Percentiles rank a stretch among this genome's conserved stretches.
Evolutionary conservation across 2,329 filamentous ascomycete genomes (phyloP).

Genomic region (Fusarium nurragi): DNA sequence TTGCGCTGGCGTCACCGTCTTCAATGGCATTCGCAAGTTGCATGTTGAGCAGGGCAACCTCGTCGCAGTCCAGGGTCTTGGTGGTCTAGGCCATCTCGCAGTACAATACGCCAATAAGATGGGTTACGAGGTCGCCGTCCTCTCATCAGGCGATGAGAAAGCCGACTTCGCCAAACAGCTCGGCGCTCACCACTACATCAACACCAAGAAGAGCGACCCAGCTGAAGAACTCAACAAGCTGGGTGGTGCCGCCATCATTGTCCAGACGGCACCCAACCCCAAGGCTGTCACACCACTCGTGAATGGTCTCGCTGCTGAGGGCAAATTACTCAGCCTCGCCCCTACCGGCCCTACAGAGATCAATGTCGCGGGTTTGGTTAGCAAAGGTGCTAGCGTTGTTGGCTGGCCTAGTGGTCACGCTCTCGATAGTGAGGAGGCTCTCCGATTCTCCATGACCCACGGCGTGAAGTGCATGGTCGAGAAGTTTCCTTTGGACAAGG

Average conservation of each 20-base stretch:
- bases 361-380: conserved; percentile 54
- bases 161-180: conserved; percentile 68
- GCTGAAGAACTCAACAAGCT: conserved; percentile 61
- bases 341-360: conserved; percentile 58
- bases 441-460: conserved; percentile 70
- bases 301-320: conserved; percentile 61
- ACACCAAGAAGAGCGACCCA: conserved; percentile 62
- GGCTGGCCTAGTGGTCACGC: conserved; percentile 72
- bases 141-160: conserved; percentile 74
- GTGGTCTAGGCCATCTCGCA: conserved; percentile 80
- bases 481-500: conserved; percentile 67
- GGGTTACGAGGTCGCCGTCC: conserved; percentile 77
- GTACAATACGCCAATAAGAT: conserved; percentile 80
- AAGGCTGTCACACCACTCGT: conserved; percentile 63
- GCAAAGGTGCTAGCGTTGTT: conserved; percentile 67
- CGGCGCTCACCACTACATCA: conserved; percentile 57
- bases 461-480: conserved; percentile 72
- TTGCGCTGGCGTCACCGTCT: conserved; percentile 72
- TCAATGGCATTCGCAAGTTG: conserved; percentile 67
- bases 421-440: conserved; percentile 71
- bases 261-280: conserved; percentile 70
- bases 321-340: conserved; percentile 69
- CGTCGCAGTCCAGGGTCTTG: conserved; percentile 73
- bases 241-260: conserved; percentile 69
- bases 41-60: conserved; percentile 61